Evolutionary conservation across 2,329 filamentous ascomycete species (phyloP).

Genomic region (Aureobasidium mangrovei): DNA sequence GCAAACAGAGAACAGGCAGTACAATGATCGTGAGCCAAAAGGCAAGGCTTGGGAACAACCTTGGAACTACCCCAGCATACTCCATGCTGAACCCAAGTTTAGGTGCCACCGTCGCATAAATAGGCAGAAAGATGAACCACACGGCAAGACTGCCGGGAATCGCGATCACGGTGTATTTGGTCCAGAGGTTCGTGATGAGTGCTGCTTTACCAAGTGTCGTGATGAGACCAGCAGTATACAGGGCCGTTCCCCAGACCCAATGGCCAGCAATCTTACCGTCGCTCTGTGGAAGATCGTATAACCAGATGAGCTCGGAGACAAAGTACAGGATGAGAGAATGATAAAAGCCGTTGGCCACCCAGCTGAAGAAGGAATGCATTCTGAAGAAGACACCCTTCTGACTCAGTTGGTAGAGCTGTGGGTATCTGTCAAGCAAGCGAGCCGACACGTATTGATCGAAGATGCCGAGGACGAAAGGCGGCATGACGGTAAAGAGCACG

Average conservation of each 20-base stretch:
- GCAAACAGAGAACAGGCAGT: slow-evolving; percentile 70
- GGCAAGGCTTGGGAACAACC: slow-evolving; percentile 68
- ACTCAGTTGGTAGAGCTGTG: slow-evolving; percentile 86
- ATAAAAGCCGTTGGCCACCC: slow-evolving; percentile 91
- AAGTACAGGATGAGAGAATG: slow-evolving; percentile 92
- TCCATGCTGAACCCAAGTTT: slow-evolving; percentile 73
- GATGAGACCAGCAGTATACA: slow-evolving; percentile 87
- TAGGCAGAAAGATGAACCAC: slow-evolving; percentile 84
- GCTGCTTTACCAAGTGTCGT: slow-evolving; percentile 93
- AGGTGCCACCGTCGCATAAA: slow-evolving; percentile 79
- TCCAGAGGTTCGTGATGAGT: slow-evolving; percentile 95
- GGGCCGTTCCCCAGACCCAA: slow-evolving; percentile 95
- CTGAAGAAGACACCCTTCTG: slow-evolving; percentile 92
- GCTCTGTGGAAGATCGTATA: slow-evolving; percentile 64
- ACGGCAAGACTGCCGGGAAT: slow-evolving; percentile 89
- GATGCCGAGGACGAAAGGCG: slow-evolving; percentile 88
- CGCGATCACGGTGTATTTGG: slow-evolving; percentile 91
- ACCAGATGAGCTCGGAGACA: slow-evolving; percentile 71
- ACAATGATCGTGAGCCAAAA: slow-evolving; percentile 87
- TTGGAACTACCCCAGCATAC: slow-evolving; percentile 74
- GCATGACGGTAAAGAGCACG: slow-evolving; percentile 91
- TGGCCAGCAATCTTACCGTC: slow-evolving; percentile 82
- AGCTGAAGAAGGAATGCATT: slow-evolving; percentile 82
- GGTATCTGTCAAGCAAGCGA: slow-evolving; percentile 85
- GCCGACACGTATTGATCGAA: slow-evolving; percentile 97